Percentiles rank a stretch among this genome's conserved stretches.
These are phyloP conservation scores for Spathaspora sp. DNA, from an alignment of 1,139 yeast genomes.

Conservation along the genomic window DNA sequence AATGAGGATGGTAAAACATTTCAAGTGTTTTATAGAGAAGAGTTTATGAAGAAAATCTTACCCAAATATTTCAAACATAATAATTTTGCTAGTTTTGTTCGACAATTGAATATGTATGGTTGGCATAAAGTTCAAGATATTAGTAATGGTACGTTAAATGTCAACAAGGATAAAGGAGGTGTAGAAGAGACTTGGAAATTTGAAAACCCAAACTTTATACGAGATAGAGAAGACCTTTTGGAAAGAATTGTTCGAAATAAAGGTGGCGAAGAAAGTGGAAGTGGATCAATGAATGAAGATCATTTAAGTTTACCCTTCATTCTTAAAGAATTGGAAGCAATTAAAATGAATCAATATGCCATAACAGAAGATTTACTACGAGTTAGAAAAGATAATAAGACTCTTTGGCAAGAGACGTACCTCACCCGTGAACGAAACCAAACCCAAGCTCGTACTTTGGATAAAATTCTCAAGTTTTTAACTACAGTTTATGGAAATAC, in stretches of 20 bases:
- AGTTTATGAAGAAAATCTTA: constrained; percentile 76
- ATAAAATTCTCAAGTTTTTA: constrained; percentile 80
- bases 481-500: constrained; percentile 82
- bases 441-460: constrained; percentile 83
- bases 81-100: constrained; percentile 90
- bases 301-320: constrained; percentile 57
- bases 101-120: constrained; percentile 96
- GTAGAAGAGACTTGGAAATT: constrained; percentile 64
- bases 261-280: constrained; percentile 30
- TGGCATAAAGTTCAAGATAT: constrained; percentile 94
- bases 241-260: constrained; percentile 64
- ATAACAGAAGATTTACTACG: constrained; percentile 83
- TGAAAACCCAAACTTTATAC: constrained; percentile 75
- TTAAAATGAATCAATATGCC: constrained; percentile 74
- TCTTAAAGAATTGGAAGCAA: constrained; percentile 69
- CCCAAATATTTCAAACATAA: constrained; percentile 93
- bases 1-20: constrained; percentile 81
- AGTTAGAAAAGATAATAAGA: constrained; percentile 81
- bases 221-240: constrained; percentile 68
- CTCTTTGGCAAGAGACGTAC: constrained; percentile 87
- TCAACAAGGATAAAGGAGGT: constrained; percentile 45
- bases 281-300: constrained; percentile 8
- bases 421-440: constrained; percentile 82
- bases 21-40: constrained; percentile 81
- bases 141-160: constrained; percentile 57